phyloP scores from a whole-genome alignment of 768 basidiomycete genomes.

The Leucosporidium yakuticum region DNA sequence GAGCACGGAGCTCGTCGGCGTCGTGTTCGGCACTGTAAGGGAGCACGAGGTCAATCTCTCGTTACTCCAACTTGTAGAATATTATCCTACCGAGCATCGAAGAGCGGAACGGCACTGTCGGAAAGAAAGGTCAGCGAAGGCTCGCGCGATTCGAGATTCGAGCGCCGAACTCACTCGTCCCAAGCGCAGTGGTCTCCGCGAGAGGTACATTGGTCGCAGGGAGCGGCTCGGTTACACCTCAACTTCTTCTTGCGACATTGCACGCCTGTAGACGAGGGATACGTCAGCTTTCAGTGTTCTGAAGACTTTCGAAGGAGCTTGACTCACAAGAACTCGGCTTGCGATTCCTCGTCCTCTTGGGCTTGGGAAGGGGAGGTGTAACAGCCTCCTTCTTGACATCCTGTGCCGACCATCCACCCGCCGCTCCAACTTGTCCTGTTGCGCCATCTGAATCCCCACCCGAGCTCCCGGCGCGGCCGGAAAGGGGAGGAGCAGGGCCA shows the following conservation, averaged over 20 bases:
- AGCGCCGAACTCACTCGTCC: constrained; percentile 19
- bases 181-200: constrained; percentile 19
- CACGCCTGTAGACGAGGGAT: neutral
- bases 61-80: too few species aligned
- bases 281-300: neutral
- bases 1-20: constrained; percentile 20
- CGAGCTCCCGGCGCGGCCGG: too few species aligned
- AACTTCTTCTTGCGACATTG: constrained; percentile 20
- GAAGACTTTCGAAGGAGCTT: neutral
- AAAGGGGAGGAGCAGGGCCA: too few species aligned
- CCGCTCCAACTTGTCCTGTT: too few species aligned
- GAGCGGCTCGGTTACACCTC: constrained; percentile 20
- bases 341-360: constrained; percentile 27
- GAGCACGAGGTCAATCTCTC: too few species aligned
- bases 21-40: constrained; percentile 8
- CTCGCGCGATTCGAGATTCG: neutral
- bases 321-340: constrained; percentile 23
- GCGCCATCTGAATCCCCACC: too few species aligned
- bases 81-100: neutral
- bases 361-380: neutral
- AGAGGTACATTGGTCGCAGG: constrained; percentile 23
- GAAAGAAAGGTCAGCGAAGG: neutral
- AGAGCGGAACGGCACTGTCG: neutral
- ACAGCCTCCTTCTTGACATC: too few species aligned
- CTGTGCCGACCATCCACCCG: too few species aligned